Base-by-base conservation (phyloP, 2,329 filamentous ascomycete species). In the Penicillium sp. region DNA sequence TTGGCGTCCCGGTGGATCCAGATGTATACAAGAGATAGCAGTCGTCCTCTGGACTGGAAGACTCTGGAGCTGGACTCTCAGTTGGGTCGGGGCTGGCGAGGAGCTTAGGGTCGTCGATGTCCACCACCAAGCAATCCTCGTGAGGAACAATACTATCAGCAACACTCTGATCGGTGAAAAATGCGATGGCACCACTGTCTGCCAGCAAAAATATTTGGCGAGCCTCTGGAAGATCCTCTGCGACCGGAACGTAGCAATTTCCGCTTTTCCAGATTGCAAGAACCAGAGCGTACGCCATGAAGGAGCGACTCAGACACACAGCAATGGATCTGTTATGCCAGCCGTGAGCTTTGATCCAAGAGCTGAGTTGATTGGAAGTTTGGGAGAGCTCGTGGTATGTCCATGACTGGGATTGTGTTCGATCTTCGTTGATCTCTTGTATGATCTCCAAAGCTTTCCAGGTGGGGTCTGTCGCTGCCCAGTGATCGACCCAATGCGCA, bases 1-100 rank as follows among this genome's bases (percentile, higher is more conserved):
- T 60, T 9, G 57, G 57, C 10, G 42, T 29, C 11, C 57, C 57
- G 1, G 57, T 60, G 13, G 55, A 57, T 10, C 57, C 57, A 32
- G 57, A 60, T 4, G 55, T 62, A 36, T 55, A 62, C 9, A 62
- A 22, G 14, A 44, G 43, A 31, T 44, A 44, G n/a, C 43, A 44
- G 24, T 44, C n/a, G 31, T 44, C 43, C 47, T 18, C 27, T 40
- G 18, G 49, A 13, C 9, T 45, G 8, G 21, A 29, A 29, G 5
- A 9, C 13, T 8, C 16, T 18, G 7, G 4, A 36, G 2, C 21
- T 6, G 34, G 21, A 6, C 34, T n/a, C 14, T 46, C 14, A 11
- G 16, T 14, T 10, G 18, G 14, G 2, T 16, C 9, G 13, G 21
- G 14, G 9, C 16, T 9, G 14, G 5, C 22, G n/a, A 34, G 24